Base-by-base conservation (phyloP, 495 filamentous ascomycete genomes). In the Delitschia confertaspora region DNA sequence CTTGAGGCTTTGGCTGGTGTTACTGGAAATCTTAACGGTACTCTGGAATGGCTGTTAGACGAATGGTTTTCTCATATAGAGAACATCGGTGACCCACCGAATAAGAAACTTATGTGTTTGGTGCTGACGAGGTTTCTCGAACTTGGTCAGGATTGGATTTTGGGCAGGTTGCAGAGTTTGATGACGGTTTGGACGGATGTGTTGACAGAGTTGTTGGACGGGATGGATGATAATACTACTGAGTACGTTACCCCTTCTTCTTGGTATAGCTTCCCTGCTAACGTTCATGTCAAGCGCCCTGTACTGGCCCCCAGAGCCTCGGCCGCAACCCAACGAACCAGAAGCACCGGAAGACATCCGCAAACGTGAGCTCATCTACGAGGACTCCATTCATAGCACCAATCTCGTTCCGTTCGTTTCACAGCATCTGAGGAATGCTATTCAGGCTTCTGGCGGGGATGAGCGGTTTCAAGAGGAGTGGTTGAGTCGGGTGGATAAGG, bases 61-160 rank as follows among this genome's bases (percentile, higher is more conserved):
- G 87, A 93, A 61, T 98, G 91, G 91, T 93, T 95, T 65, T 62
- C 65, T 25, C 81, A 88, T 53, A 85, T 93, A 29, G 84, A 91
- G 55, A 80, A 75, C 59, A 86, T 93, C 60, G 78, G 74, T 29
- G 78, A 86, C 60, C 67, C 75, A 3, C 76, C 72, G 23, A 72
- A 79, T 30, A 76, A 83, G 63, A 98, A 98, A 63, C 70, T 95
- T 8, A 83, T 80, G 49, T 78, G 74, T 33, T 72, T 98, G 2
- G 89, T 77, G 4, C 71, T 95, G 16, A 93, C 91, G 6, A 75
- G 81, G 25, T 70, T 95, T 19, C 75, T 89, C 10, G 78, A 84
- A 49, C 66, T 82, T 2, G 69, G 71, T 20, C 67, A 65, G 17
- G 71, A 72, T 0, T 66, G 73, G 65, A 73, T 83, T 20, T 58